Percentiles rank a stretch among this genome's conserved stretches.
Evolutionary conservation across 208 protist genomes (phyloP).

Genomic region (Angomonas deanei): DNA sequence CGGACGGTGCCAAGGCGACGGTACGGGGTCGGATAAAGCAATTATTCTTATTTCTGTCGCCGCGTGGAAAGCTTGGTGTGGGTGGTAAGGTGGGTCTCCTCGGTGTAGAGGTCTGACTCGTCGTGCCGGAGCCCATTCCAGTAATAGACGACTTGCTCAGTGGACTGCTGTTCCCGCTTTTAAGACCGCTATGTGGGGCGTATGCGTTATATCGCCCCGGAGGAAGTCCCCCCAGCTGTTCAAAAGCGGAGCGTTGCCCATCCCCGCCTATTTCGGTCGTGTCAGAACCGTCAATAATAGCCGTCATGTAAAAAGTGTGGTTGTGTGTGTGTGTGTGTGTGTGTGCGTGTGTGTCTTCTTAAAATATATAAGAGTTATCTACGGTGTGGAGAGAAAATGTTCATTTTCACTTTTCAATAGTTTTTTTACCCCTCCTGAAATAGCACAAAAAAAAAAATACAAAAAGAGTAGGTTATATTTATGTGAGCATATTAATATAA

Average conservation of each 20-base stretch:
- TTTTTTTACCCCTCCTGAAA: background rate
- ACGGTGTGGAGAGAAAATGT: background rate
- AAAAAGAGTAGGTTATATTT: constrained; percentile 3
- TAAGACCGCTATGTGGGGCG: background rate
- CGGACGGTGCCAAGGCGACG: background rate
- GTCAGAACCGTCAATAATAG: too few relatives aligned
- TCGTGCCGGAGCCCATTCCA: background rate
- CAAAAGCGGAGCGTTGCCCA: too few relatives aligned
- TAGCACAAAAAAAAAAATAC: constrained; percentile 7
- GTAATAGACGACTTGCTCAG: background rate
- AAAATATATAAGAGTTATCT: too few relatives aligned
- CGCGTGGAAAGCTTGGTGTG: background rate
- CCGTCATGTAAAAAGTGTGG: too few relatives aligned
- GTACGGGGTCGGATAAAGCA: background rate
- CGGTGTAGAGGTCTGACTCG: background rate
- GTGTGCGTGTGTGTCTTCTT: too few relatives aligned
- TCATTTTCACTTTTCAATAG: background rate
- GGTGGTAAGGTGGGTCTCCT: background rate
- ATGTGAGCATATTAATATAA: background rate
- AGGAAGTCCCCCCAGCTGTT: too few relatives aligned
- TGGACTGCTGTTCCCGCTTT: background rate
- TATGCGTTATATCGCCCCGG: background rate
- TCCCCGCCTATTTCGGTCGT: too few relatives aligned
- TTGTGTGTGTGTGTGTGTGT: too few relatives aligned
- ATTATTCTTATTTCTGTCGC: background rate